Base-by-base conservation (phyloP, 1,284 basidiomycete genomes). In the Lentinus polychrous region DNA sequence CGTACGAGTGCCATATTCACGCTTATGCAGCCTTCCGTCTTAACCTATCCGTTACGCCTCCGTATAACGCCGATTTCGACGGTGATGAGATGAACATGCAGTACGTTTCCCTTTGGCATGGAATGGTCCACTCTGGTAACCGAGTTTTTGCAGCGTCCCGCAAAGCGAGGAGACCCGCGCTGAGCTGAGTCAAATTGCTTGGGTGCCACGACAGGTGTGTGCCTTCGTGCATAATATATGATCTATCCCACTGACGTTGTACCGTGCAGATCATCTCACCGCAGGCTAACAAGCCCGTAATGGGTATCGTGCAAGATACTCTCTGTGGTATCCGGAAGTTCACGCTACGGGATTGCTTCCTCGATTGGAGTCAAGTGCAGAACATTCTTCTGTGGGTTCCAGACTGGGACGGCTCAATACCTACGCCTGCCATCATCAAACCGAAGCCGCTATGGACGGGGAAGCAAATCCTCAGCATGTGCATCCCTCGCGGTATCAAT, bases 41-140 rank as follows among this genome's bases (percentile, higher is more conserved):
- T 55, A 98, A 98, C 66, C 83, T 97, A 55, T 96, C 94, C 52
- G 94, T 97, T 47, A 91, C 88, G 14, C 87, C 90, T 34, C 91
- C 91, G 0, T 93, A 93, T 71, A 97, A 97, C 60, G 94, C 94
- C 65, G 94, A 97, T 72, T 99, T 99, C 72, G 96, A 99, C 65
- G 96, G 96, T 61, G 96, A 99, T 66, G 95, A 99, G 70, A 99
- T 99, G 96, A 99, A 99, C 72, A 91, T 99, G 87, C 94, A 96
- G 91, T 93, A 78, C 48, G 88, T 81, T 15, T 23, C 27, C 27
- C 10, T 43, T 47, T 31, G 34, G 53, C 50, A 24, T 55, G 43
- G 10, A 20, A 38, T 47, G 35, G 36, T 15, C 6, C 36, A 14
- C 12, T 38, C 53, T 51, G 51, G 48, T 43, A 33, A 22, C 27